Evolutionary conservation across 768 basidiomycete species (phyloP).

Genomic region (Leccinum sublutescens): DNA sequence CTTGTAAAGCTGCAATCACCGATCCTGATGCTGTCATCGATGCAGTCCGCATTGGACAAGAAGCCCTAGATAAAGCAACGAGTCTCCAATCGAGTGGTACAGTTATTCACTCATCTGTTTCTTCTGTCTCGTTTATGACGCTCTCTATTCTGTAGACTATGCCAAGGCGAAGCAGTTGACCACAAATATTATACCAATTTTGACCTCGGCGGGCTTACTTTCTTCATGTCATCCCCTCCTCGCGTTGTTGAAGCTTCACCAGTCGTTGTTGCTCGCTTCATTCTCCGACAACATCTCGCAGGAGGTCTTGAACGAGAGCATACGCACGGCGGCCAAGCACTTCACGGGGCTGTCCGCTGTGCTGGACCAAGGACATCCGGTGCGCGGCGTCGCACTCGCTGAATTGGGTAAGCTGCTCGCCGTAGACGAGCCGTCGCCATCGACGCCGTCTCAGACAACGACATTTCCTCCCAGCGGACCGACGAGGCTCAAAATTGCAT

Average conservation of each 20-base stretch:
- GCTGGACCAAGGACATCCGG: slow-evolving; percentile 69
- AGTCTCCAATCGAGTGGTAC: slow-evolving; percentile 58
- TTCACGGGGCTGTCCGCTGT: slow-evolving; percentile 52
- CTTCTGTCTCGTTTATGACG: not conserved
- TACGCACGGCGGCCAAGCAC: slow-evolving; percentile 55
- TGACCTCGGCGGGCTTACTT: slow-evolving; percentile 56
- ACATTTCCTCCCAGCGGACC: slow-evolving; percentile 69
- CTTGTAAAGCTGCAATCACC: slow-evolving; percentile 50
- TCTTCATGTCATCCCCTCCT: slow-evolving; percentile 77
- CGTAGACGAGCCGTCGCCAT: slow-evolving; percentile 67
- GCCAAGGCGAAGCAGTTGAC: slow-evolving; percentile 59
- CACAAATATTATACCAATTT: slow-evolving; percentile 61
- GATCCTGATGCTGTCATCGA: slow-evolving; percentile 58
- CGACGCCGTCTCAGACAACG: slow-evolving; percentile 14
- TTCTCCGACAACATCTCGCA: slow-evolving; percentile 43
- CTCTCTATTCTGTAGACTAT: slow-evolving; percentile 43
- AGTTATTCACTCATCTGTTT: slow-evolving; percentile 1
- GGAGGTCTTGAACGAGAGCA: slow-evolving; percentile 58
- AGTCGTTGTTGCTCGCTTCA: slow-evolving; percentile 59
- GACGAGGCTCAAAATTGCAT: slow-evolving; percentile 59
- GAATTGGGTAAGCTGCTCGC: slow-evolving; percentile 82
- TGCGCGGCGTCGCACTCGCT: slow-evolving; percentile 68
- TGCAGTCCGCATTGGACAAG: slow-evolving; percentile 65
- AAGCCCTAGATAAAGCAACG: slow-evolving; percentile 72
- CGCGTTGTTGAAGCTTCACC: slow-evolving; percentile 67